Percentiles rank a stretch among this genome's conserved stretches.
Evolutionary conservation across 2,329 filamentous ascomycete species (phyloP).

Genomic region (Ceratocystis harringtonii): DNA sequence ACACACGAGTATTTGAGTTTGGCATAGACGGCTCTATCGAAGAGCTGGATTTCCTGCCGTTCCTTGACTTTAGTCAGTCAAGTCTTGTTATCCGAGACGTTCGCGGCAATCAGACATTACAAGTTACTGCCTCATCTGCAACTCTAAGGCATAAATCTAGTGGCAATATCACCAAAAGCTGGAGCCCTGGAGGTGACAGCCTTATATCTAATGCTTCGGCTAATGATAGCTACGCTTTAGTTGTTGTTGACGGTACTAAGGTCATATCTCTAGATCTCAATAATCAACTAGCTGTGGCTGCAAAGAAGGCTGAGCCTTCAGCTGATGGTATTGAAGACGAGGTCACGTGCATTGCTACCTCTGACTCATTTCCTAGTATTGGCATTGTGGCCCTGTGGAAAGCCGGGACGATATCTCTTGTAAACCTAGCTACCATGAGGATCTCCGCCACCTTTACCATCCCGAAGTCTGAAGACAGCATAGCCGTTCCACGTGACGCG

Average conservation of each 20-base stretch:
- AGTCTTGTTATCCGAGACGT: slow-evolving; percentile 40
- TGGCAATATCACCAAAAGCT: slow-evolving; percentile 26
- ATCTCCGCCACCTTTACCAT: slow-evolving; percentile 50
- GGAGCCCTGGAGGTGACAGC: slow-evolving; percentile 36
- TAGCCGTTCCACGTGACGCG: slow-evolving; percentile 71
- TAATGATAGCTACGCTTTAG: slow-evolving; percentile 52
- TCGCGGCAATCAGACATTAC: slow-evolving; percentile 55
- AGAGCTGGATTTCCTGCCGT: slow-evolving; percentile 63
- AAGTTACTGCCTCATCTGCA: slow-evolving; percentile 55
- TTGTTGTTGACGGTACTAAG: slow-evolving; percentile 62
- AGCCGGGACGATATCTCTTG: slow-evolving; percentile 60
- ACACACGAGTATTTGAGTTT: slow-evolving; percentile 74
- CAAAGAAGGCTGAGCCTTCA: slow-evolving; percentile 40
- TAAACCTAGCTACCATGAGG: slow-evolving; percentile 52
- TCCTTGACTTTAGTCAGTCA: slow-evolving; percentile 50
- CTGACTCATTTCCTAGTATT: slow-evolving; percentile 44
- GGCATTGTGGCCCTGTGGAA: slow-evolving; percentile 82
- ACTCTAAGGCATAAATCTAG: slow-evolving; percentile 29
- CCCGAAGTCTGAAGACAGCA: slow-evolving; percentile 44
- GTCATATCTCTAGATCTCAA: slow-evolving; percentile 53
- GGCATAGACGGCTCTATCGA: slow-evolving; percentile 62
- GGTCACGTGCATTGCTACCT: slow-evolving; percentile 70
- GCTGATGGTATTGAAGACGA: slow-evolving; percentile 40
- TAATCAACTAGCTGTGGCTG: slow-evolving; percentile 40
- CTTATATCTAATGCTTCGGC: slow-evolving; percentile 65